Evolutionary conservation across 495 filamentous ascomycete genomes (phyloP).

Genomic region (Lophium mytilinum): DNA sequence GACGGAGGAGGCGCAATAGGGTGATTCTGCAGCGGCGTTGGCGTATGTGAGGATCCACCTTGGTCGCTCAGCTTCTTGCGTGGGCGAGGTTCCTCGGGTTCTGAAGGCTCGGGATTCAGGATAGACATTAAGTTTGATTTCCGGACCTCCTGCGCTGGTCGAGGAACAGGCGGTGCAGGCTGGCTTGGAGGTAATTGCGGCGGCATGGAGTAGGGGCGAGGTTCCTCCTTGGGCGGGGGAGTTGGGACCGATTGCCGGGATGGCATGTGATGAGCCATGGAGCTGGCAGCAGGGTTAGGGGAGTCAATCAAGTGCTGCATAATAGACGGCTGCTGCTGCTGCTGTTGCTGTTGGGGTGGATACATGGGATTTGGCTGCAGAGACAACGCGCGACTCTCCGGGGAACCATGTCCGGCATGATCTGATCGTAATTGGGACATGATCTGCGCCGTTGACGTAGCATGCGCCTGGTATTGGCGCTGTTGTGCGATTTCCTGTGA

Average conservation of each 20-base stretch:
- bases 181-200: conserved; percentile 4
- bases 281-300: background rate
- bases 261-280: background rate
- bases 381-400: conserved; percentile 12
- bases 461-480: conserved; percentile 10
- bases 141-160: conserved; percentile 18
- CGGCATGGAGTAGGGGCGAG: conserved; percentile 5
- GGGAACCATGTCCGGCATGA: conserved; percentile 2
- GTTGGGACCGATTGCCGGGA: conserved; percentile 1
- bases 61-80: conserved; percentile 21
- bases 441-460: background rate
- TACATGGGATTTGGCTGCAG: conserved; percentile 2
- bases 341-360: background rate
- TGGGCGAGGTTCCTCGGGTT: conserved; percentile 20
- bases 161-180: conserved; percentile 4
- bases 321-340: background rate
- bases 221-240: conserved; percentile 21
- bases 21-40: conserved; percentile 21
- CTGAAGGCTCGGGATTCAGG: conserved; percentile 16
- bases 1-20: conserved; percentile 18
- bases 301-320: conserved; percentile 4
- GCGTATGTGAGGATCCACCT: conserved; percentile 14
- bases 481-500: conserved; percentile 14
- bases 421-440: conserved; percentile 8
- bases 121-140: conserved; percentile 22